Base-by-base conservation (phyloP, 179 eudicot genomes). In the Silene coronaria region DNA sequence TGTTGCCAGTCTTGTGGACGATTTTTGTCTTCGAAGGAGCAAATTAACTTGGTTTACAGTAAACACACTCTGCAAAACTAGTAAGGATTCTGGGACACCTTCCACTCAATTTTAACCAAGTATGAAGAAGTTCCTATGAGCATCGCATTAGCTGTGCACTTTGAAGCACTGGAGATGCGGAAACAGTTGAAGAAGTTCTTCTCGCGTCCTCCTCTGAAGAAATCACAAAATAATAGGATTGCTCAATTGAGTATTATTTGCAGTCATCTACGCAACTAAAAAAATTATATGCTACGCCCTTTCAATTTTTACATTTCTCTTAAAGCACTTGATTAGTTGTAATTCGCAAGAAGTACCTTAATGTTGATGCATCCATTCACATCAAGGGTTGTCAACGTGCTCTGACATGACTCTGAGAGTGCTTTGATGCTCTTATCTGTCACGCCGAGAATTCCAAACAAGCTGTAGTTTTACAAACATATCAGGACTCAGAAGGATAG, bases 321-420 rank as follows among this genome's bases (percentile, higher is more conserved):
- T 14, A 45, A 45, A 45, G 48, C 2, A 45, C 2, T 45, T 11
- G 51, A 45, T 11, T 45, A 45, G 16, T 45, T 45, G 16, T 4
- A 45, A 12, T 11, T 42, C 3, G 14, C 48, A 11, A 8, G 22
- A 11, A 8, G 22, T 83, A 91, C 98, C 97, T 94, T 89, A 77
- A 94, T 88, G 85, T 91, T 91, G 26, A 87, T 84, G 82, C 98
- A 94, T 51, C 98, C 98, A 81, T 94, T 94, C 78, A 94, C 97
- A 83, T 94, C 98, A 34, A 94, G 92, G 30, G 98, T 94, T 61
- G 87, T 86, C 63, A 94, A 58, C 27, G 95, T 88, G 27, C 73
- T 74, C 57, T 91, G 84, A 85, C 96, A 92, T 82, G 82, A 88
- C 68, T 70, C 72, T 46, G 97, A 84, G 42, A 94, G 88, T 36